phyloP scores from a whole-genome alignment of 2,329 filamentous ascomycete species.

The Trichoderma oligosporum region DNA sequence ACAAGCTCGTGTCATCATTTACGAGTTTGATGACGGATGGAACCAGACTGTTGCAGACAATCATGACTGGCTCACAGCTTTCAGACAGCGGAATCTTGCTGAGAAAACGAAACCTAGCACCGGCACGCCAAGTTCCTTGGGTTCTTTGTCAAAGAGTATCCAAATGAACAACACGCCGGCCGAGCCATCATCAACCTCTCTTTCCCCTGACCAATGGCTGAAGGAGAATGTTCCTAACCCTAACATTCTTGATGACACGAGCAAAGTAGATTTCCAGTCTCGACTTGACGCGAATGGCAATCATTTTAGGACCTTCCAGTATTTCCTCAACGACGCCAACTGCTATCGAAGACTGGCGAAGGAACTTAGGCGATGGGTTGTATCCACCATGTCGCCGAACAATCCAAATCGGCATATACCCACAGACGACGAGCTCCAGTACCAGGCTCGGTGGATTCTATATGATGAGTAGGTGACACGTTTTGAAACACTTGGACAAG shows the following conservation, averaged over 20 bases:
- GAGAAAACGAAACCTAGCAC: neutral
- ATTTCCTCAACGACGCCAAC: constrained; percentile 57
- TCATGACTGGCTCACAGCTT: constrained; percentile 49
- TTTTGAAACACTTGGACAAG: neutral
- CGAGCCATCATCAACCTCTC: neutral
- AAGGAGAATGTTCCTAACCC: too few species aligned
- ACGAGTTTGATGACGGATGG: constrained; percentile 60
- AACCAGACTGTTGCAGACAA: constrained; percentile 62
- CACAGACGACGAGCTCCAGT: constrained; percentile 59
- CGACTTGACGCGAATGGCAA: constrained; percentile 1
- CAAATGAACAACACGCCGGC: neutral
- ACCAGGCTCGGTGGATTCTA: constrained; percentile 60
- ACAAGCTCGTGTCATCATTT: constrained; percentile 58
- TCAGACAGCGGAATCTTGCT: constrained; percentile 46
- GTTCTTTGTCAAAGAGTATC: neutral
- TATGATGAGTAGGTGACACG: constrained; percentile 55
- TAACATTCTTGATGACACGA: neutral
- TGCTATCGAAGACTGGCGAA: constrained; percentile 55
- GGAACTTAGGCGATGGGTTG: constrained; percentile 52
- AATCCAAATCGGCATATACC: constrained; percentile 59
- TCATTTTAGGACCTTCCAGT: constrained; percentile 28
- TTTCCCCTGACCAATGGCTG: neutral
- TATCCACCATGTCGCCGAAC: constrained; percentile 53
- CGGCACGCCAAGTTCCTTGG: neutral
- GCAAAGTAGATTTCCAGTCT: neutral